phyloP scores from a whole-genome alignment of 2,329 filamentous ascomycete genomes.

The Didymosphaeria variabile region DNA sequence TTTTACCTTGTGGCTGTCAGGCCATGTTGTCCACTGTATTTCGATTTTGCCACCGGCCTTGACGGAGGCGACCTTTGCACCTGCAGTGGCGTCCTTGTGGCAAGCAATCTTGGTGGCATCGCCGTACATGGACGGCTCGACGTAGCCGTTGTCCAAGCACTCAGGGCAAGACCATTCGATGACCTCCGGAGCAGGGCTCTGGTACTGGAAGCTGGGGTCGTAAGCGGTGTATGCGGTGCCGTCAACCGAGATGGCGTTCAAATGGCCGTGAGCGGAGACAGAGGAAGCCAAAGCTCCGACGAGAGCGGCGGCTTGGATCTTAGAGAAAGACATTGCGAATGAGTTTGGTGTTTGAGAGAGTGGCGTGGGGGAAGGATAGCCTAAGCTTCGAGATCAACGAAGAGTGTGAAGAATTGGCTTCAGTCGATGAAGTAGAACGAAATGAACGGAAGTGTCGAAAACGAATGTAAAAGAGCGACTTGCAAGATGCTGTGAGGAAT shows the following conservation, averaged over 20 bases:
- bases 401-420: constrained; percentile 35
- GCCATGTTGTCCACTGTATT: constrained; percentile 72
- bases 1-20: no score
- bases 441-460: constrained; percentile 37
- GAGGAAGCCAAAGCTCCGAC: constrained; percentile 47
- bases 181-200: constrained; percentile 43
- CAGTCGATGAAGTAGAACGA: constrained; percentile 36
- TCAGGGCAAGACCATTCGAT: constrained; percentile 65
- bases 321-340: constrained; percentile 36
- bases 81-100: constrained; percentile 64
- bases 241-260: constrained; percentile 55
- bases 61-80: constrained; percentile 64
- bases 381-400: constrained; percentile 40
- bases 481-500: constrained; percentile 19
- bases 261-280: constrained; percentile 56
- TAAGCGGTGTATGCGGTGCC: constrained; percentile 57
- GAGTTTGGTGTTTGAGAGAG: constrained; percentile 13
- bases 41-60: constrained; percentile 65
- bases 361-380: constrained; percentile 19
- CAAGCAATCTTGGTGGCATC: constrained; percentile 64
- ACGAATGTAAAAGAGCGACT: constrained; percentile 31
- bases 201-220: constrained; percentile 52
- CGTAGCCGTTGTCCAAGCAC: constrained; percentile 62
- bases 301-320: constrained; percentile 42
- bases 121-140: constrained; percentile 58